Base-by-base conservation (phyloP, 2,329 filamentous ascomycete species). In the Paraconiothyrium brasiliense region DNA sequence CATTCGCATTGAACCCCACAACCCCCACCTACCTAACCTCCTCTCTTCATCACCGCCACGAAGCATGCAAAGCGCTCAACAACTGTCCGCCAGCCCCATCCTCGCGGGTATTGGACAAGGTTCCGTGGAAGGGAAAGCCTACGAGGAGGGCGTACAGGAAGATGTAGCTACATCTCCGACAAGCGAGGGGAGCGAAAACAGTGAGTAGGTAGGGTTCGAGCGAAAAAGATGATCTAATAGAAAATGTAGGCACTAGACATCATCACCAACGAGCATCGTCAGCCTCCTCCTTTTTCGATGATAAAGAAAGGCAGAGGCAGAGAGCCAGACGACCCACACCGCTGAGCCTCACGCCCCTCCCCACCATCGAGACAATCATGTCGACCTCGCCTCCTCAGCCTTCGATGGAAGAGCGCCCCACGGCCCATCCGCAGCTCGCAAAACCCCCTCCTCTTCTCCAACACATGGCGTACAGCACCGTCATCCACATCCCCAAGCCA, bases 311-410 rank as follows among this genome's bases (percentile, higher is more conserved):
- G 16, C 58, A 57, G 7, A 54, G 13, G 32, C 57, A 6, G 49
- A 41, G 24, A 55, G 56, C 43, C 16, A 30, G 27, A 39, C 4
- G 41, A 32, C 24, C 39, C 10, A 6, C 58, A 24, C 10, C 34
- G 11, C 32, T 57, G 16, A 41, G 47, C 43, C 41, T 67, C n/a
- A 49, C 54, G 16, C 66, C 67, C 2, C 50, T 68, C 5, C 67
- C 67, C 11, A 68, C 65, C 30, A 68, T 69, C 22, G 67, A 69
- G 46, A 68, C 67, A 6, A 54, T 68, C 34, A 63, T 69, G 54
- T 58, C 22, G 62, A 64, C 41, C 54, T 54, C 43, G 34, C 59
- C 20, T 34, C 1, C 16, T 34, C 4, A 20, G 20, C 20, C 20
- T 20, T 20, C 16, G 32, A 13, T n/a, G 32, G 48, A 35, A 8